Evolutionary conservation across 257 asterid species (phyloP), one percentile per base, ranked within the genome.

Genomic region (Cynanchum wilfordii): DNA sequence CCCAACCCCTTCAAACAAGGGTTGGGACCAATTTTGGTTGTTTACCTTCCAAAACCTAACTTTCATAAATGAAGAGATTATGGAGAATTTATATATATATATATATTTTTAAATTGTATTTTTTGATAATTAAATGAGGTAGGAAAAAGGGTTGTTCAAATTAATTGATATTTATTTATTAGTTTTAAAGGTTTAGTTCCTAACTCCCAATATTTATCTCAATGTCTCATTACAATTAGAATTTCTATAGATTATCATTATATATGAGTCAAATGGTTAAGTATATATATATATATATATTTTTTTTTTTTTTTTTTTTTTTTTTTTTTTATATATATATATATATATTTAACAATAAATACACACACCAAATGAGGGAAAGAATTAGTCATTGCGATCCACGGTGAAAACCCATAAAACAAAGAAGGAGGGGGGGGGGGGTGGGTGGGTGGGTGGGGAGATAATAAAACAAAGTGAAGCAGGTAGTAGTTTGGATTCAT

Each of bases 81-180:
- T 17, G 2, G 38, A 63, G 27, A 63, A 17, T 63, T 30, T 19
- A 19, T 5, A 64, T 19, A 3, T 29, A 29, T 29, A 50, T 51
- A 51, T 51, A 51, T 17, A 19, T 42, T 62, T 15, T 62, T 29
- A 29, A 30, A 16, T 62, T 30, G 15, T 1, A 27, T 62, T 17
- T 30, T 63, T 25, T 30, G 16, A 36, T 36, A 24, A 12, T 63
- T 63, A 17, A 63, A 63, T 63, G 68, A 63, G 15, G 40, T 6
- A 29, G 49, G 68, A 63, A 13, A 63, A 62, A 63, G 49, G 68
- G 68, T 63, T 33, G 68, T 36, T 63, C 68, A 17, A 33, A 6
- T 63, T 19, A 36, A 64, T 36, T 36, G 40, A 36, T 64, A 25
- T 36, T 64, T 64, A 20, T 33, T 64, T 64, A 64, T 64, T 64